These are phyloP conservation scores for Macrolepiota dolichaula DNA, from an alignment of 768 basidiomycete genomes.

Conservation along the genomic window DNA sequence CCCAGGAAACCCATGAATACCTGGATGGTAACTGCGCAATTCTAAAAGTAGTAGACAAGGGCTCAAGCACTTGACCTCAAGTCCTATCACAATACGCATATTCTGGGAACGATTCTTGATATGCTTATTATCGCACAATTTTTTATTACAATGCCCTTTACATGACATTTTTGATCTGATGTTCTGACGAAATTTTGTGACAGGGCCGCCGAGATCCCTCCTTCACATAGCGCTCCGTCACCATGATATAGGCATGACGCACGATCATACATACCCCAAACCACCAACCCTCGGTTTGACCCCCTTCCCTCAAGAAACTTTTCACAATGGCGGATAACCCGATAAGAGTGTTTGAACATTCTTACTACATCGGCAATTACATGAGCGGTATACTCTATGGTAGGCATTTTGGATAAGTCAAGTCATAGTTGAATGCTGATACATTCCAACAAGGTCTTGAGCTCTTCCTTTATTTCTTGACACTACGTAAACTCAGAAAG, in stretches of 20 bases:
- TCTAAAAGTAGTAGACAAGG: neutral
- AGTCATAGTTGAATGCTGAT: neutral
- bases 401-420: neutral
- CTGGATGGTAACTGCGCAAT: neutral
- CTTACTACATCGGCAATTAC: conserved; percentile 28
- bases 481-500: conserved; percentile 16
- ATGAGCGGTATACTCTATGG: conserved; percentile 30
- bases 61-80: neutral
- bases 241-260: neutral
- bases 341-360: conserved; percentile 23
- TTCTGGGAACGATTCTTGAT: neutral
- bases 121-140: neutral
- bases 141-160: neutral
- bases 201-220: neutral
- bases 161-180: neutral
- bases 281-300: neutral
- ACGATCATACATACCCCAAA: neutral
- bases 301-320: neutral
- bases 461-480: conserved; percentile 25
- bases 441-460: conserved; percentile 20
- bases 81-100: neutral
- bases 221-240: neutral
- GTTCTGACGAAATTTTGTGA: neutral
- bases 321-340: conserved; percentile 5
- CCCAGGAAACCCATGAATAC: neutral